Evolutionary conservation across 2,329 filamentous ascomycete genomes (phyloP), one percentile per base, ranked within the genome.

Genomic region (Akanthomyces muscarius): DNA sequence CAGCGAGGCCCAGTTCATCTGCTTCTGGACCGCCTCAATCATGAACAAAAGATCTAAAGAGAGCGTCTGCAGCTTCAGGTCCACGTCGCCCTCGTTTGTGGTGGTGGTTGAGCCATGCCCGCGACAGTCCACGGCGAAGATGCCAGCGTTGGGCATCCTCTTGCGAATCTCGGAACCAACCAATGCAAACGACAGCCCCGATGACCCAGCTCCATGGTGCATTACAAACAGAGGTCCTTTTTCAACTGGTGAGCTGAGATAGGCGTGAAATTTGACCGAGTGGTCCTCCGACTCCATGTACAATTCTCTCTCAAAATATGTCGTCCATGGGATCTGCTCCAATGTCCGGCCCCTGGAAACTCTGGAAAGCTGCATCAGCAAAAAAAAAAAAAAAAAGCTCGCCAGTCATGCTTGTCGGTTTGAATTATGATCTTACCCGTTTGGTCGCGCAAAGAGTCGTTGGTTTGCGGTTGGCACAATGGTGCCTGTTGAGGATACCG

Each of bases 161-260:
- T 89, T 91, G 60, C 88, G 85, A 65, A 98, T 86, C 73, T 96
- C 90, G 51, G 86, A 82, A 2, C 89, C 86, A 65, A 96, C 86
- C 4, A 91, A 82, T 5, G 93, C 93, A 76, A 98, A 99, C 2
- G 92, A 96, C 64, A 98, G 84, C 7, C 90, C 96, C 0, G 93
- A 97, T 4, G 93, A 96, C 18, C 95, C 95, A 47, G 91, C 95
- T 45, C 95, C 95, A 76, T 99, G 95, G 73, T 99, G 95, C 77
- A 90, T 91, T 64, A 98, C 89, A 75, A 99, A 93, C 5, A 99
- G 80, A 0, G 94, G 92, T 0, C 89, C 91, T 65, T 84, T 83
- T 44, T 83, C 87, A 48, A 83, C 83, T 10, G 94, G 93, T 0
- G 92, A 92, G 23, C 87, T 97, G 50, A 98, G 81, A 74, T 98